These are phyloP conservation scores for Tieghemostelium lacteum DNA, from an alignment of 78 protist species.

Conservation along the genomic window DNA sequence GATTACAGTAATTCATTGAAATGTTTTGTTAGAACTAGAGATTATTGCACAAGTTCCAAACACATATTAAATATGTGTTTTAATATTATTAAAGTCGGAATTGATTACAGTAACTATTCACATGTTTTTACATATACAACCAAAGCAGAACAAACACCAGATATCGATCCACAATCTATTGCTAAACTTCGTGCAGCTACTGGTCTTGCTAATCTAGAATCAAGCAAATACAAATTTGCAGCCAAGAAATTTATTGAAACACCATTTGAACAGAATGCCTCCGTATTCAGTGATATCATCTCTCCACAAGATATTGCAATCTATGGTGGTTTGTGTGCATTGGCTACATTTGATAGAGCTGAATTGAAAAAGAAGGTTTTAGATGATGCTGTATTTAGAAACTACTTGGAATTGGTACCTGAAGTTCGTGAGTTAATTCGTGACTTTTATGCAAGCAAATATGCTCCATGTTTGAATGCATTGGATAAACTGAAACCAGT, in stretches of 20 bases:
- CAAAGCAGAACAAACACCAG: conserved; percentile 84
- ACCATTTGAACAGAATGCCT: conserved; percentile 34
- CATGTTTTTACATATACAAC: conserved; percentile 82
- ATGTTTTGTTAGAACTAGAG: conserved; percentile 91
- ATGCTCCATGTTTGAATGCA: conserved; percentile 80
- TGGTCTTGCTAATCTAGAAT: conserved; percentile 83
- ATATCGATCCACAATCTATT: conserved; percentile 18
- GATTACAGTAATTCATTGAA: conserved; percentile 87
- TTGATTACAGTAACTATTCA: conserved; percentile 76
- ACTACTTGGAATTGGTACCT: conserved; percentile 85
- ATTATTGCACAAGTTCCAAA: conserved; percentile 88
- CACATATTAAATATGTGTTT: conserved; percentile 89
- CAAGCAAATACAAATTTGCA: conserved; percentile 67
- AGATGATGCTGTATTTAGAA: conserved; percentile 80
- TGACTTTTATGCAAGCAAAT: conserved; percentile 77
- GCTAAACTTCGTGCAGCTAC: conserved; percentile 70
- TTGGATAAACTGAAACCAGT: conserved; percentile 80
- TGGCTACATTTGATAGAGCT: conserved; percentile 90
- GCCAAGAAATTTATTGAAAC: conserved; percentile 80
- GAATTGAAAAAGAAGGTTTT: conserved; percentile 83
- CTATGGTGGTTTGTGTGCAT: conserved; percentile 91
- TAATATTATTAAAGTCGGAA: conserved; percentile 75
- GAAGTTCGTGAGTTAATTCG: conserved; percentile 77
- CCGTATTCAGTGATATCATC: conserved; percentile 17
- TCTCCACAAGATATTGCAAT: conserved; percentile 88